Percentiles rank a stretch among this genome's conserved stretches.
phyloP scores from a whole-genome alignment of 2,329 filamentous ascomycete genomes.

The Hymenoscyphus scutula region DNA sequence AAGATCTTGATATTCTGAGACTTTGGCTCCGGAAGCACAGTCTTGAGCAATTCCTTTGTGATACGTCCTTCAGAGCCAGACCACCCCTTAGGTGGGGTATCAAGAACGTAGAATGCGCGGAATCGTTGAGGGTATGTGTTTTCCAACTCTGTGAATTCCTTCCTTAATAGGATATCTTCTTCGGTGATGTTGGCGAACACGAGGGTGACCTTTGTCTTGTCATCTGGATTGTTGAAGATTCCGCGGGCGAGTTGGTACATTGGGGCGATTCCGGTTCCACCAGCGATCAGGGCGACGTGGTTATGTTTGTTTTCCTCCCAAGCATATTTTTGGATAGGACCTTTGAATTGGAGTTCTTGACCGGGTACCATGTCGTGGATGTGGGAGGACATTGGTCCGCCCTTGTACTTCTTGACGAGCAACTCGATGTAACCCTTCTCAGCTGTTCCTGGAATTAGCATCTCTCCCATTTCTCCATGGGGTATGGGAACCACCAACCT shows the following conservation, averaged over 20 bases:
- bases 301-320: conserved; percentile 92
- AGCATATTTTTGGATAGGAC: conserved; percentile 88
- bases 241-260: conserved; percentile 93
- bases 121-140: conserved; percentile 95
- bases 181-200: conserved; percentile 89
- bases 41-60: conserved; percentile 90
- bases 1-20: conserved; percentile 92
- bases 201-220: conserved; percentile 97
- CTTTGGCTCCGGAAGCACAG: conserved; percentile 89
- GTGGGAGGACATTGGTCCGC: conserved; percentile 88
- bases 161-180: conserved; percentile 87
- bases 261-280: conserved; percentile 93
- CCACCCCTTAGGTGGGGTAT: conserved; percentile 80
- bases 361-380: conserved; percentile 79
- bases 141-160: conserved; percentile 81
- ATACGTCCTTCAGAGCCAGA: conserved; percentile 75
- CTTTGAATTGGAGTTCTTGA: conserved; percentile 87
- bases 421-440: conserved; percentile 80
- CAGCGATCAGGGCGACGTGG: conserved; percentile 84
- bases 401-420: conserved; percentile 86
- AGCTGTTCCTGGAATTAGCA: conserved; percentile 47
- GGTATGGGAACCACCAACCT: conserved; percentile 46
- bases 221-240: conserved; percentile 94
- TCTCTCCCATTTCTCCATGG: not conserved
- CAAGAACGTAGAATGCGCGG: conserved; percentile 89